Conservation (phyloP, 2,329 filamentous ascomycete genomes). For the Sporothrix humicola region DNA sequence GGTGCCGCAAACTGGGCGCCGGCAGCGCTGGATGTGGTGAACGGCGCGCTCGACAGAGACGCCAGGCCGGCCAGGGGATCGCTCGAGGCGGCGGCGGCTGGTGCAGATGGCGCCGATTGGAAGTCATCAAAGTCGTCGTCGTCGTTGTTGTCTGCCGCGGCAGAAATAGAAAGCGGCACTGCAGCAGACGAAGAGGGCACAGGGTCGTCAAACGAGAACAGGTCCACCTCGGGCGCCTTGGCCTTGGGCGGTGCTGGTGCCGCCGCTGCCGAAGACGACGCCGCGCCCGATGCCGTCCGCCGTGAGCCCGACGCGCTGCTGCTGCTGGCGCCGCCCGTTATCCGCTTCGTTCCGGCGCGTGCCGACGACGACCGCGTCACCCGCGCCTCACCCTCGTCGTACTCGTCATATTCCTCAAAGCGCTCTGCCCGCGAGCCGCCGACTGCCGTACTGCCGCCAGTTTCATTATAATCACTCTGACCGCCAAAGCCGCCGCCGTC, state of each 20-base stretch:
- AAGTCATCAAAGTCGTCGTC: conserved; percentile 99
- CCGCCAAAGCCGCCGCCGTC: conserved; percentile 94
- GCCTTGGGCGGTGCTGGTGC: conserved; percentile 68
- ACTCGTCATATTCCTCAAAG: conserved; percentile 98
- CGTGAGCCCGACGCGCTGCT: conserved; percentile 47
- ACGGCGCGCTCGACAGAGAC: conserved; percentile 52
- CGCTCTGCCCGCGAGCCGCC: conserved; percentile 68
- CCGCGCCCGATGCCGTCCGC: conserved; percentile 50
- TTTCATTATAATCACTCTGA: conserved; percentile 74
- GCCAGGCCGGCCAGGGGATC: conserved; percentile 48
- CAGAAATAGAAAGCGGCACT: conserved; percentile 56
- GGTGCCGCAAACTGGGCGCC: conserved; percentile 78
- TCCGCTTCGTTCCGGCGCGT: conserved; percentile 51
- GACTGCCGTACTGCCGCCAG: conserved; percentile 32
- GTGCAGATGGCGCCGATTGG: conserved; percentile 75
- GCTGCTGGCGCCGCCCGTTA: conserved; percentile 32
- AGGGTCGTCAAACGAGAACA: conserved; percentile 90
- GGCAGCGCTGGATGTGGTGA: conserved; percentile 59
- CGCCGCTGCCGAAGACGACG: conserved; percentile 38
- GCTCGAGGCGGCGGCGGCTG: conserved; percentile 18
- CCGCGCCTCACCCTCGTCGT: conserved; percentile 71
- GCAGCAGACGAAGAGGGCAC: conserved; percentile 47
- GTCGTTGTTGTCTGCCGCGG: conserved; percentile 61
- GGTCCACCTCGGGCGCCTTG: conserved; percentile 86
- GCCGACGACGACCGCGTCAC: conserved; percentile 53